Base-by-base conservation (phyloP, 495 filamentous ascomycete genomes). In the Cetradonia linearis region DNA sequence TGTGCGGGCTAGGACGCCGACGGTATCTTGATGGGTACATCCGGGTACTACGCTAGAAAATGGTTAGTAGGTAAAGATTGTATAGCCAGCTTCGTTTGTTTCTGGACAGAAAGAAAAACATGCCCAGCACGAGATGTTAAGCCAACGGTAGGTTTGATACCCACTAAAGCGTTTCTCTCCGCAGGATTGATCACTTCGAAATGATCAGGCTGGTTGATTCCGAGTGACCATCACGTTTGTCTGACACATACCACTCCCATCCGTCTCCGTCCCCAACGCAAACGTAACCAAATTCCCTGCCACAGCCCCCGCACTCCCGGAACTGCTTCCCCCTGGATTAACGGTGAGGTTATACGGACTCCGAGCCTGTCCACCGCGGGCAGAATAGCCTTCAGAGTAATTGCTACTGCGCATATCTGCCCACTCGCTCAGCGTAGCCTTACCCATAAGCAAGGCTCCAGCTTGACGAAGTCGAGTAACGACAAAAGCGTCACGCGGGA, bases 381-480 rank as follows among this genome's bases (percentile, higher is more conserved):
- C 78, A 10, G 77, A 83, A 69, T 86, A 89, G 4, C 84, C 86
- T 69, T 85, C 83, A 23, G 82, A 84, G 69, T 86, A 87, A 65
- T 83, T 77, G 68, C 81, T 85, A 30, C 75, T 80, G n/a, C 86
- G 77, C 82, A 87, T 84, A 64, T 84, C 81, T 4, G 86, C 86
- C 85, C 86, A 89, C 67, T 89, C 86, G 64, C 79, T 83, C 63
- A 90, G 67, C 18, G 80, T 83, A 2, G 84, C 82, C 67, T 89
- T 83, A 31, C 86, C 86, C 37, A 90, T 68, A 9, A 90, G 73
- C 23, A 89, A 68, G 16, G 85, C 86, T 31, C 86, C 86, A 16
- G 81, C 81, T 62, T 79, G 69, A 20, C 86, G 81, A 36, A 90
- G 75, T 36, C 72, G 70, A 33, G 74, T 60, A 5, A 89, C 80